These are phyloP conservation scores for Coniochaeta hoffmannii DNA, from an alignment of 2,329 filamentous ascomycete genomes.

Conservation along the genomic window DNA sequence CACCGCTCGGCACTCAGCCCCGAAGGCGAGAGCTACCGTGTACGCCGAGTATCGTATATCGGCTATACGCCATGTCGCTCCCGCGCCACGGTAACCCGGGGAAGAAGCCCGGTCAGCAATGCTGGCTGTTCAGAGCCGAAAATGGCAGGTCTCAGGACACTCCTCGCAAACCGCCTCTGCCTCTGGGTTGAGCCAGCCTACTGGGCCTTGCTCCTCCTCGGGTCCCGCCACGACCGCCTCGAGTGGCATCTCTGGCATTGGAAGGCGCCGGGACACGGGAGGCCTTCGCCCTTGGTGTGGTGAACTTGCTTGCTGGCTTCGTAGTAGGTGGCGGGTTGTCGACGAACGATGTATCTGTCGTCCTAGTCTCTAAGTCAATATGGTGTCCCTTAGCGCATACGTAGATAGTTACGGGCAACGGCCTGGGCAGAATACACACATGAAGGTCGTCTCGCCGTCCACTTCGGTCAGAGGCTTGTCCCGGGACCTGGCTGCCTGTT, in stretches of 20 bases:
- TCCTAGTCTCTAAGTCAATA: conserved; percentile 41
- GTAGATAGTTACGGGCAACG: too few species aligned
- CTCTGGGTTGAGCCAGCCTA: conserved; percentile 38
- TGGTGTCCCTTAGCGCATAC: too few species aligned
- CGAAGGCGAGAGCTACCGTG: too few species aligned
- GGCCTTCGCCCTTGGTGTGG: conserved; percentile 32
- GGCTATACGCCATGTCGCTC: too few species aligned
- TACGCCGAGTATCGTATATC: too few species aligned
- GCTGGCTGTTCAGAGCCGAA: not conserved
- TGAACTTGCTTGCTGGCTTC: conserved; percentile 39
- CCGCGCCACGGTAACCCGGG: not conserved
- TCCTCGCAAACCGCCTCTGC: conserved; percentile 24
- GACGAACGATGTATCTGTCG: conserved; percentile 85
- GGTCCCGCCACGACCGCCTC: conserved; percentile 28
- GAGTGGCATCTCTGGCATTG: conserved; percentile 25
- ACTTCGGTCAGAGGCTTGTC: conserved; percentile 22
- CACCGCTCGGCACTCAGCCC: too few species aligned
- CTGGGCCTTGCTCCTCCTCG: conserved; percentile 28
- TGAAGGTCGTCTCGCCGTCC: conserved; percentile 74
- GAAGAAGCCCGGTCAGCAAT: not conserved
- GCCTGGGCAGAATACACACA: conserved; percentile 45
- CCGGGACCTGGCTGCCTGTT: conserved; percentile 22
- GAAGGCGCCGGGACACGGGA: conserved; percentile 39
- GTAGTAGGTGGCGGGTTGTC: conserved; percentile 65
- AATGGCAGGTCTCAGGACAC: not conserved